phyloP scores from a whole-genome alignment of 176 grass and related monocot species.

The Chrysopogon serrulatus region DNA sequence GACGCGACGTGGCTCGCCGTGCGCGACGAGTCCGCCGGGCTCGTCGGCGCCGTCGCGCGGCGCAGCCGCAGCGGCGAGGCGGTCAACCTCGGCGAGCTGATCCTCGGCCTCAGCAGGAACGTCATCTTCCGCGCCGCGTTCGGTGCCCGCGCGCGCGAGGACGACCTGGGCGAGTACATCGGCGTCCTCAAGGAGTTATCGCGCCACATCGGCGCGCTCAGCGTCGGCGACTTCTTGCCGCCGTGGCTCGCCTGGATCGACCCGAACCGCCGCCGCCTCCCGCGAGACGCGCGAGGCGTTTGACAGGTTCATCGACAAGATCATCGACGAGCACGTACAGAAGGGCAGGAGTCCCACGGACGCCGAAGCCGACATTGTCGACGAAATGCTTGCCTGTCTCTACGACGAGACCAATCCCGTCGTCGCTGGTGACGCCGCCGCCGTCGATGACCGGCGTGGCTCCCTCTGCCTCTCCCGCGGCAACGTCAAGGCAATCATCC shows the following conservation, averaged over 20 bases:
- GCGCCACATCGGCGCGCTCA: slow-evolving; percentile 71
- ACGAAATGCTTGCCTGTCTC: slow-evolving; percentile 84
- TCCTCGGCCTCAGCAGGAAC: not conserved
- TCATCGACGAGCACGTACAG: slow-evolving; percentile 88
- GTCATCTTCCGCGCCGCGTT: not conserved
- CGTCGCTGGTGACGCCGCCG: not conserved
- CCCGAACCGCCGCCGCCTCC: slow-evolving; percentile 49
- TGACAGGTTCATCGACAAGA: slow-evolving; percentile 81
- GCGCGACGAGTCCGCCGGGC: not conserved
- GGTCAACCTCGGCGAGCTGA: not conserved
- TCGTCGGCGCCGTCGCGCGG: not conserved
- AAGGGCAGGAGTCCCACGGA: slow-evolving; percentile 43
- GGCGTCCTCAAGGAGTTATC: not conserved
- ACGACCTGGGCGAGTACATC: not conserved
- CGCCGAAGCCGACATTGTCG: slow-evolving; percentile 76
- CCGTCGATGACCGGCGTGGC: slow-evolving; percentile 49
- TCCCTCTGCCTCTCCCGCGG: slow-evolving; percentile 59
- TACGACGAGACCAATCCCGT: slow-evolving; percentile 16
- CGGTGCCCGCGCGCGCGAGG: not conserved
- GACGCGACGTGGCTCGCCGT: not conserved
- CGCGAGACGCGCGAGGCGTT: slow-evolving; percentile 39
- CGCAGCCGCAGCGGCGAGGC: not conserved
- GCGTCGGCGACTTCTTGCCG: slow-evolving; percentile 80
- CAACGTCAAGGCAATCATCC: slow-evolving; percentile 89
- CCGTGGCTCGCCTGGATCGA: slow-evolving; percentile 73